Evolutionary conservation across 768 basidiomycete genomes (phyloP).

Genomic region (Lanmaoa rubissima): DNA sequence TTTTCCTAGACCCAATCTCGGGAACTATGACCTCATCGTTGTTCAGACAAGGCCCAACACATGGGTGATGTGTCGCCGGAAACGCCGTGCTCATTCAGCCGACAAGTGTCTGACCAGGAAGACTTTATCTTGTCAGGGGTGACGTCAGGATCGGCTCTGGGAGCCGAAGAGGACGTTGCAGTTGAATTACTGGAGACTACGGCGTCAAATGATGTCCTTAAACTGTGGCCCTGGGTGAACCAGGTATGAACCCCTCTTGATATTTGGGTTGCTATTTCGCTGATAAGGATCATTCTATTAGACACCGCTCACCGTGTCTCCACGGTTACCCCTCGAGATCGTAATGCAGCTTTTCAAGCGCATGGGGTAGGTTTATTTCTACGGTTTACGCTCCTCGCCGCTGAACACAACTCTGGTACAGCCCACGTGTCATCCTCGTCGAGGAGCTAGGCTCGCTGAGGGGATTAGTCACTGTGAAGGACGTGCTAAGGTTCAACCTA

Average conservation of each 20-base stretch:
- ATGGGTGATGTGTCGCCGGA: conserved; percentile 58
- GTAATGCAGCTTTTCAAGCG: conserved; percentile 97
- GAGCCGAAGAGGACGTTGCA: conserved; percentile 66
- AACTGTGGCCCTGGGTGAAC: conserved; percentile 91
- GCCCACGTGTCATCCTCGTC: conserved; percentile 95
- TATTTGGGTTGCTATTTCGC: neutral
- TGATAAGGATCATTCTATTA: conserved; percentile 31
- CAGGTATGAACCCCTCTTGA: conserved; percentile 51
- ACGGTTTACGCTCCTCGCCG: neutral
- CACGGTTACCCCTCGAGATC: conserved; percentile 90
- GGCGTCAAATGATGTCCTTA: conserved; percentile 54
- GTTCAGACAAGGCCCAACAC: conserved; percentile 68
- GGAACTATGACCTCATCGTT: neutral
- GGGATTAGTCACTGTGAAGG: conserved; percentile 94
- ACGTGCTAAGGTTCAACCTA: conserved; percentile 85
- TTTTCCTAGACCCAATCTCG: neutral
- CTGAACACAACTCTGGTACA: conserved; percentile 30
- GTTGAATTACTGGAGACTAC: conserved; percentile 63
- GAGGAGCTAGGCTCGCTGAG: conserved; percentile 79
- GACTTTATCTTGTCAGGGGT: conserved; percentile 45
- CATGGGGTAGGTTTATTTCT: conserved; percentile 75
- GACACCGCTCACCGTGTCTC: conserved; percentile 93
- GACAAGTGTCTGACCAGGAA: conserved; percentile 48
- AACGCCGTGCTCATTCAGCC: conserved; percentile 71
- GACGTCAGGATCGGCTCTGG: conserved; percentile 49